phyloP scores from a whole-genome alignment of 352 stramenopile species.

The Saprolegnia diclina region DNA sequence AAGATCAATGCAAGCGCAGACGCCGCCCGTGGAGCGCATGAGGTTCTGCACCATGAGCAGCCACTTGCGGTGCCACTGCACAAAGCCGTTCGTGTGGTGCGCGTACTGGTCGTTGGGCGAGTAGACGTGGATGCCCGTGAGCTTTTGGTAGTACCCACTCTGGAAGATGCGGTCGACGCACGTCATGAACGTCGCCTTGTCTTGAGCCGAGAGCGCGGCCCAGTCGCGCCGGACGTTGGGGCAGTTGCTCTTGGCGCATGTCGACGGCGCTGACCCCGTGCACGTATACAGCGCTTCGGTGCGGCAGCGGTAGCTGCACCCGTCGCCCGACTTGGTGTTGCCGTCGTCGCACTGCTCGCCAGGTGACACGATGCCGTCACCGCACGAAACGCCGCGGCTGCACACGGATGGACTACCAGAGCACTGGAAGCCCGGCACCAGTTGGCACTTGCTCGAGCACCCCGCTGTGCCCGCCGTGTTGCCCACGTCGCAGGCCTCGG shows the following conservation, averaged over 20 bases:
- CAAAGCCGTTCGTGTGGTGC: conserved; percentile 25
- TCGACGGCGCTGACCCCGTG: conserved; percentile 5
- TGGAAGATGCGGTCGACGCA: conserved; percentile 18
- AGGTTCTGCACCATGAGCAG: conserved; percentile 27
- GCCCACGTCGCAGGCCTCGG: conserved; percentile 32
- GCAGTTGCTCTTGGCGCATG: conserved; percentile 25
- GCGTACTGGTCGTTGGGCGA: conserved; percentile 22
- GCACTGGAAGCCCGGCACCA: conserved; percentile 29
- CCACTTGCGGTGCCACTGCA: conserved; percentile 28
- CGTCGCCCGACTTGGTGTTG: conserved; percentile 29
- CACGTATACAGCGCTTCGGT: conserved; percentile 31
- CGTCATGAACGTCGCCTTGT: conserved; percentile 13
- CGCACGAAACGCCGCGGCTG: conserved; percentile 22
- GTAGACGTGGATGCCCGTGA: conserved; percentile 24
- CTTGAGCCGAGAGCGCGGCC: conserved; percentile 3
- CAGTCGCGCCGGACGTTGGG: conserved; percentile 19
- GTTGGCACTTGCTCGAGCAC: conserved; percentile 26
- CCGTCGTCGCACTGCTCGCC: conserved; percentile 33
- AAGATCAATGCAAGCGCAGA: conserved; percentile 19
- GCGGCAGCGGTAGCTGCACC: conserved; percentile 28
- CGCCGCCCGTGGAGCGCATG: conserved; percentile 15
- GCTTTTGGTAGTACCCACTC: conserved; percentile 22
- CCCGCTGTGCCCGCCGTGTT: conserved; percentile 28
- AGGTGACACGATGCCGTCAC: conserved; percentile 28
- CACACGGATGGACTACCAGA: conserved; percentile 9